phyloP scores from a whole-genome alignment of 495 filamentous ascomycete genomes.

The Parachaetomium inaequale region DNA sequence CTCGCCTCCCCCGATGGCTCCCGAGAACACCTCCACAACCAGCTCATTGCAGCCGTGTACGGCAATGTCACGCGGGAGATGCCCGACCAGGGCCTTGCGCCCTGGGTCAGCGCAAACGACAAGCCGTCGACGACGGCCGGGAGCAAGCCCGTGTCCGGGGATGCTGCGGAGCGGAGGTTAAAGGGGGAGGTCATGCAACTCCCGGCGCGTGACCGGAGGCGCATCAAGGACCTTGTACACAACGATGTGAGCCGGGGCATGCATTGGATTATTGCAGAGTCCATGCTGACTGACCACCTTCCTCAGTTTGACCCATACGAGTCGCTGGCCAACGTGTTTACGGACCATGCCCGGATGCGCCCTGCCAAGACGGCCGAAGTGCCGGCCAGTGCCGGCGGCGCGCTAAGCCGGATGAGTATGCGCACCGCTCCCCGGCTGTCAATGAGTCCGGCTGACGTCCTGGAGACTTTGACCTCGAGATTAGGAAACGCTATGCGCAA shows the following conservation, averaged over 20 bases:
- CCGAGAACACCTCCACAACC: slow-evolving; percentile 83
- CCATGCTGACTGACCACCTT: slow-evolving; percentile 23
- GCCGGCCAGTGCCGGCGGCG: slow-evolving; percentile 73
- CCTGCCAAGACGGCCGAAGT: slow-evolving; percentile 65
- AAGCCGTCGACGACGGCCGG: slow-evolving; percentile 74
- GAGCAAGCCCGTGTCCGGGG: slow-evolving; percentile 75
- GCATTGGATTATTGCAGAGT: neutral
- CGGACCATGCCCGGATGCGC: slow-evolving; percentile 66
- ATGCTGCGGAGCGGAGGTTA: slow-evolving; percentile 83
- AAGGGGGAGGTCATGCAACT: slow-evolving; percentile 95
- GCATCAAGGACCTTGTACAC: slow-evolving; percentile 71
- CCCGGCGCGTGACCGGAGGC: slow-evolving; percentile 74
- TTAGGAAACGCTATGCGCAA: slow-evolving; percentile 85
- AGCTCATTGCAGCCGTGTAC: slow-evolving; percentile 78
- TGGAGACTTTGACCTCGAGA: slow-evolving; percentile 84
- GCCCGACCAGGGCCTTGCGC: slow-evolving; percentile 87
- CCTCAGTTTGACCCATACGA: slow-evolving; percentile 64
- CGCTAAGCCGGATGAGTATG: slow-evolving; percentile 85
- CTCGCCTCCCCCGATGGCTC: slow-evolving; percentile 66
- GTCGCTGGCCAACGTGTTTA: slow-evolving; percentile 57
- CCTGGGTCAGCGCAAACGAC: slow-evolving; percentile 94
- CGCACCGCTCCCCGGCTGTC: neutral
- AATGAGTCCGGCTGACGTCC: neutral
- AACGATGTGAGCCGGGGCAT: slow-evolving; percentile 45
- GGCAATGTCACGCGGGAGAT: slow-evolving; percentile 83